Evolutionary conservation across 2,329 filamentous ascomycete genomes (phyloP).

Genomic region (Basipetospora chlamydospora): DNA sequence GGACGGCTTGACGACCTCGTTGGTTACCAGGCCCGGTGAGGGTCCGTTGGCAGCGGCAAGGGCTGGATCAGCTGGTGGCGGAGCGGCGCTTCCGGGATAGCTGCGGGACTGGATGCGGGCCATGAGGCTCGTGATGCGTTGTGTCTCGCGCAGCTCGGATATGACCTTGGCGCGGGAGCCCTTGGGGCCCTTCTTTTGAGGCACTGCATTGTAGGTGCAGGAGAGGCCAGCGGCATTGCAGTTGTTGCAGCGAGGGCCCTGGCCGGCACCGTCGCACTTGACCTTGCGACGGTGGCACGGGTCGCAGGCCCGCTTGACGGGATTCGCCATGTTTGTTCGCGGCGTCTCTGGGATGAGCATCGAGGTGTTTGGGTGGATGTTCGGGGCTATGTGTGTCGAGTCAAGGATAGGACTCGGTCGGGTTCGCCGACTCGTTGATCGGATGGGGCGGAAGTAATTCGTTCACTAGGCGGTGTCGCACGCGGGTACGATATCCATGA

Average conservation of each 20-base stretch:
- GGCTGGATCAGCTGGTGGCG: too few species aligned
- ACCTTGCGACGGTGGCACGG: constrained; percentile 63
- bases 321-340: constrained; percentile 25
- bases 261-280: constrained; percentile 57
- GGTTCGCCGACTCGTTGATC: too few species aligned
- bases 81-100: constrained; percentile 16
- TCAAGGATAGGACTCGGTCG: neutral
- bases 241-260: constrained; percentile 59
- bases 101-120: constrained; percentile 43
- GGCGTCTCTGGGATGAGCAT: too few species aligned
- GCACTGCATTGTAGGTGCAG: constrained; percentile 62
- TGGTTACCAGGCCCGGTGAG: constrained; percentile 44
- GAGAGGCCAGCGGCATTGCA: constrained; percentile 51
- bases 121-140: constrained; percentile 50
- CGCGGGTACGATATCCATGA: too few species aligned
- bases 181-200: constrained; percentile 64
- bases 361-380: too few species aligned
- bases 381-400: too few species aligned
- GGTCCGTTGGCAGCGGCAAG: too few species aligned
- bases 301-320: constrained; percentile 52
- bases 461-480: too few species aligned
- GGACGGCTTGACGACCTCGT: constrained; percentile 50
- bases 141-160: constrained; percentile 55
- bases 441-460: too few species aligned
- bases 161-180: constrained; percentile 63